A percentile compares a stretch with the other conserved stretches of the same genome.
phyloP scores from a whole-genome alignment of 2,329 filamentous ascomycete species.

The Metarhizium anisopliae region DNA sequence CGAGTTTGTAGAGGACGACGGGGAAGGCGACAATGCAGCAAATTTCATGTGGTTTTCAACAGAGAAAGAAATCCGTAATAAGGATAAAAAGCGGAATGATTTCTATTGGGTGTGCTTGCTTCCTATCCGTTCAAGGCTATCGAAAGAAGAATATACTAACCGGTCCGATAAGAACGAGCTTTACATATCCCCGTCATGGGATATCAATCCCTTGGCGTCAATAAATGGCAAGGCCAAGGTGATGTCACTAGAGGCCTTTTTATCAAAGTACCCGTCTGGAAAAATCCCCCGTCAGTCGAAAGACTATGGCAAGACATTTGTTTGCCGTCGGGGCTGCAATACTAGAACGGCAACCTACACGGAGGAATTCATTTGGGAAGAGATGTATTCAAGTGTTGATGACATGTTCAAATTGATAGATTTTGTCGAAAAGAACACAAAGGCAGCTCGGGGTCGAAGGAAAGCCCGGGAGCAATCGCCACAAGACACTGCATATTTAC shows the following conservation, averaged over 20 bases:
- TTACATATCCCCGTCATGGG: conserved; percentile 81
- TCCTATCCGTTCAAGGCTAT: background rate
- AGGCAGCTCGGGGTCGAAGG: conserved; percentile 41
- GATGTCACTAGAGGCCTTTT: conserved; percentile 63
- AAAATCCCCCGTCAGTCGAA: conserved; percentile 63
- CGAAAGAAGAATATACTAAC: background rate
- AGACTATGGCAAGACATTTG: conserved; percentile 76
- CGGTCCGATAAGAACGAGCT: conserved; percentile 60
- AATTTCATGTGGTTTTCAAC: conserved; percentile 96
- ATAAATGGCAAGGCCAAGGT: conserved; percentile 86
- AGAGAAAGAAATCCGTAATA: conserved; percentile 79
- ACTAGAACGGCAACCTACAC: conserved; percentile 85
- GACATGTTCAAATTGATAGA: conserved; percentile 59
- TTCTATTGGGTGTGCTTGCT: conserved; percentile 49
- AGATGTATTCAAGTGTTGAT: conserved; percentile 60
- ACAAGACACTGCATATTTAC: conserved; percentile 21
- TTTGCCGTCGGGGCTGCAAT: conserved; percentile 85
- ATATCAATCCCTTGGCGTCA: conserved; percentile 75
- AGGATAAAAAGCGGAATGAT: conserved; percentile 73
- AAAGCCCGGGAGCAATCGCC: conserved; percentile 23
- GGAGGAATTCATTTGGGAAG: conserved; percentile 85
- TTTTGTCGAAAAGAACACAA: conserved; percentile 63
- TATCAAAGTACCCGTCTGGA: conserved; percentile 61
- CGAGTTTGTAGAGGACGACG: conserved; percentile 67
- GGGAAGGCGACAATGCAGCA: conserved; percentile 59